phyloP scores from a whole-genome alignment of 257 asterid species.

The Asclepias syriaca region DNA sequence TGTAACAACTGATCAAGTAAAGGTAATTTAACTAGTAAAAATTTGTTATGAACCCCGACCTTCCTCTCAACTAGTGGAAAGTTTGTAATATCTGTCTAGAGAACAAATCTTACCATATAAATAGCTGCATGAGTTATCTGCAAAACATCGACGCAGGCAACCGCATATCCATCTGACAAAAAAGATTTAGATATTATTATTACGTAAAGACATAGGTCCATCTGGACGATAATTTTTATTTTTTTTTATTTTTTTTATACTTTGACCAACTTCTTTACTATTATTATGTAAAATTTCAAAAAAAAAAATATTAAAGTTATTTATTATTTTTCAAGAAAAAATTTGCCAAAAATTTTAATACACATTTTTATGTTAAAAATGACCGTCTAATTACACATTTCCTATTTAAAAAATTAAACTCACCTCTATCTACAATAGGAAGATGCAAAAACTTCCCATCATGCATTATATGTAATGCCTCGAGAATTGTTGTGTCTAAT shows the following conservation, averaged over 20 bases:
- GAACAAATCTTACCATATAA: constrained; percentile 56
- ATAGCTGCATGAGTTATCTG: constrained; percentile 91
- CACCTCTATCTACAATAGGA: constrained; percentile 86
- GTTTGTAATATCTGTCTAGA: background rate
- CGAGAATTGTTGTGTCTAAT: constrained; percentile 79
- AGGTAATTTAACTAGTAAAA: background rate
- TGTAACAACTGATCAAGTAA: background rate
- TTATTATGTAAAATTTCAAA: too few species aligned
- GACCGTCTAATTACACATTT: too few species aligned
- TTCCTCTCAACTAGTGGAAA: background rate
- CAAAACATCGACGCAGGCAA: constrained; percentile 80
- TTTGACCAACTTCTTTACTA: too few species aligned
- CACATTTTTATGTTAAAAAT: too few species aligned
- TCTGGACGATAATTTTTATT: too few species aligned
- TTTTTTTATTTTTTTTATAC: too few species aligned
- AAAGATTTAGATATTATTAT: constrained; percentile 15
- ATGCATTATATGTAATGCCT: constrained; percentile 90
- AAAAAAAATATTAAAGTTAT: too few species aligned
- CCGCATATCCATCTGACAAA: constrained; percentile 68
- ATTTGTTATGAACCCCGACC: background rate
- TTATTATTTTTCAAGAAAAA: too few species aligned
- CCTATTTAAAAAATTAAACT: constrained; percentile 16
- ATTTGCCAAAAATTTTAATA: too few species aligned
- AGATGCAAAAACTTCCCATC: constrained; percentile 84
- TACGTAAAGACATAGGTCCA: background rate